Conservation (phyloP, 768 basidiomycete species). For the Suillus subaureus region DNA sequence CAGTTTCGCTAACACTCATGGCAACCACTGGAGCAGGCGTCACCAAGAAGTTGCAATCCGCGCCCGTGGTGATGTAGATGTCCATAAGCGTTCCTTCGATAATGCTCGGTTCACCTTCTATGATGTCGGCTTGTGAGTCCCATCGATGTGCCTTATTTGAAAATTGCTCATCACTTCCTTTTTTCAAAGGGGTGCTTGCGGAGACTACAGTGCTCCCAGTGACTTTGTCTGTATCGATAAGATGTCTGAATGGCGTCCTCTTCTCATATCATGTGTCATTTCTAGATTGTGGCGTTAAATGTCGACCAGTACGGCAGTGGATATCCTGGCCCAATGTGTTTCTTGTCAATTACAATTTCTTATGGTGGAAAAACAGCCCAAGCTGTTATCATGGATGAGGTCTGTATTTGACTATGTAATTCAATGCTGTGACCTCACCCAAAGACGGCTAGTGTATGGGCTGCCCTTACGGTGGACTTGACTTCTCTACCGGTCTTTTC, state of each 20-base stretch:
- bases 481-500: constrained; percentile 71
- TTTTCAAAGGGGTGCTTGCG: constrained; percentile 57
- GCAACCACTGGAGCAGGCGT: constrained; percentile 34
- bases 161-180: constrained; percentile 9
- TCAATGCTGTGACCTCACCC: constrained; percentile 7
- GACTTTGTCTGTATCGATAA: constrained; percentile 46
- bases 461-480: constrained; percentile 67
- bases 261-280: constrained; percentile 2
- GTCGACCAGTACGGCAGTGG: constrained; percentile 54
- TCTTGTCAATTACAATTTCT: constrained; percentile 59
- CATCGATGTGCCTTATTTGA: constrained; percentile 12
- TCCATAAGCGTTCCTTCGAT: constrained; percentile 41
- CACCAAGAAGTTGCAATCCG: constrained; percentile 55
- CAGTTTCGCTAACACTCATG: constrained; percentile 32
- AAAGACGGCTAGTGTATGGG: constrained; percentile 54
- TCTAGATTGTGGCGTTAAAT: constrained; percentile 58
- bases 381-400: constrained; percentile 68
- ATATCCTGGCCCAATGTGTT: constrained; percentile 70
- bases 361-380: constrained; percentile 58
- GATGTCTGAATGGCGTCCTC: not conserved
- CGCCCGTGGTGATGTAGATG: constrained; percentile 40
- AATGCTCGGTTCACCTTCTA: constrained; percentile 56
- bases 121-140: constrained; percentile 51
- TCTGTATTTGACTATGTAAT: constrained; percentile 23
- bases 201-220: constrained; percentile 35